These are phyloP conservation scores for Cucurbita ficifolia DNA, from an alignment of 306 rosid genomes.

Conservation along the genomic window DNA sequence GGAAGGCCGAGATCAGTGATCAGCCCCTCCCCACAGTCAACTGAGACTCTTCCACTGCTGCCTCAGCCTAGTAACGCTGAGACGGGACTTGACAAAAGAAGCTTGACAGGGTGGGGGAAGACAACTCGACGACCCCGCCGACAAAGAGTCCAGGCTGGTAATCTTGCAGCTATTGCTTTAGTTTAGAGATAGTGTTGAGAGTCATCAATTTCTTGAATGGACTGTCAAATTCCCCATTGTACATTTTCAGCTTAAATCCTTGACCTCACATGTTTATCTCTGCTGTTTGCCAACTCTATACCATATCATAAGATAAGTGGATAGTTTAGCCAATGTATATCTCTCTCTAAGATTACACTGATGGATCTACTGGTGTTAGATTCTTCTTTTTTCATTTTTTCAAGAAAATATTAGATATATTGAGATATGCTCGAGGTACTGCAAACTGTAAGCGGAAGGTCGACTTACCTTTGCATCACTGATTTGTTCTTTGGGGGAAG, in stretches of 20 bases:
- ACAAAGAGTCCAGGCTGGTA: constrained; percentile 74
- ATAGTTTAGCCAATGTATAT: constrained; percentile 4
- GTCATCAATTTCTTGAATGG: background rate
- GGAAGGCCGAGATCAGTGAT: constrained; percentile 54
- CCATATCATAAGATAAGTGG: background rate
- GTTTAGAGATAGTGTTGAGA: constrained; percentile 2
- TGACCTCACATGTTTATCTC: constrained; percentile 1
- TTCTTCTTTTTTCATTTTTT: background rate
- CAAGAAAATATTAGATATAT: background rate
- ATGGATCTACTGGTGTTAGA: background rate
- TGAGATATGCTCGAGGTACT: background rate
- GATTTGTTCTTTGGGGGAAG: background rate
- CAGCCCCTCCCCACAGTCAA: constrained; percentile 37
- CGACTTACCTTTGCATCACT: background rate
- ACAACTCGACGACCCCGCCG: constrained; percentile 85
- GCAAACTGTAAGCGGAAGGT: background rate
- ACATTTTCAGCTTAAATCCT: constrained; percentile 6
- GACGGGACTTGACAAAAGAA: constrained; percentile 61
- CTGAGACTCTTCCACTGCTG: constrained; percentile 27
- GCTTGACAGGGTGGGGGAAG: constrained; percentile 93
- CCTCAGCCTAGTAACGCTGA: constrained; percentile 51
- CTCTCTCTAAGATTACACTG: background rate
- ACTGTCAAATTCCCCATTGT: background rate
- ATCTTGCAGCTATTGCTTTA: constrained; percentile 15
- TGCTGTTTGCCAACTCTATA: constrained; percentile 1